Evolutionary conservation across 345 rosid species (phyloP).

Genomic region (Camelina laxa): DNA sequence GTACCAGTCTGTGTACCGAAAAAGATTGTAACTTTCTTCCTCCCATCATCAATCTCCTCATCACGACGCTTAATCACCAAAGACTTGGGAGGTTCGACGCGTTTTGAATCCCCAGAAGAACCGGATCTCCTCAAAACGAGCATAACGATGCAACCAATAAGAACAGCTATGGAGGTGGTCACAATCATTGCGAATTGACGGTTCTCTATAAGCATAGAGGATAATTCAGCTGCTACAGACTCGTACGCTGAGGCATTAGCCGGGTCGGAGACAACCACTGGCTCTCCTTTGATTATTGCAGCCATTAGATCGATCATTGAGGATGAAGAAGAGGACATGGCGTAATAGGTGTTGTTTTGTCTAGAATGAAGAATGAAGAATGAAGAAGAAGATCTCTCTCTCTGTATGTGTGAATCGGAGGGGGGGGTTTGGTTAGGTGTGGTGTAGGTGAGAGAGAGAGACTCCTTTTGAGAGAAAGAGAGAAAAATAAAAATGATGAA

Average conservation of each 20-base stretch:
- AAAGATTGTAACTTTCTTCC: conserved; percentile 75
- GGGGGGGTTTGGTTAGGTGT: conserved; percentile 44
- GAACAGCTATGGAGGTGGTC: conserved; percentile 85
- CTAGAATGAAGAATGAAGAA: conserved; percentile 24
- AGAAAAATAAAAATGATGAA: not conserved
- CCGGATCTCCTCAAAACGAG: conserved; percentile 79
- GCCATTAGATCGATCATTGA: conserved; percentile 59
- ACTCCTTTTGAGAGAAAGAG: conserved; percentile 26
- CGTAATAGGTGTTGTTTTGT: not conserved
- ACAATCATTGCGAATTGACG: conserved; percentile 75
- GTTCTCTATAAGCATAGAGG: conserved; percentile 68
- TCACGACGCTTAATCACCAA: conserved; percentile 61
- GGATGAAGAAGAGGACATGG: conserved; percentile 43
- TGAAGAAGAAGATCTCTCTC: conserved; percentile 45
- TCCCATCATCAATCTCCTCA: conserved; percentile 72
- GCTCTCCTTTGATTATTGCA: conserved; percentile 75
- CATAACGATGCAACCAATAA: conserved; percentile 85
- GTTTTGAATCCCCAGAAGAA: conserved; percentile 48
- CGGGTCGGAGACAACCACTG: conserved; percentile 52
- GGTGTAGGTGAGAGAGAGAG: conserved; percentile 57
- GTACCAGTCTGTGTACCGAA: conserved; percentile 98
- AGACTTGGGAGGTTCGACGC: conserved; percentile 58
- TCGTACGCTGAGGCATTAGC: conserved; percentile 62
- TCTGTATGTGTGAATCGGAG: conserved; percentile 7
- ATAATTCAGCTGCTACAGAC: conserved; percentile 52